Percentiles rank a stretch among this genome's conserved stretches.
phyloP scores from a whole-genome alignment of 345 rosid genomes.

The Euphorbia tirucalli region DNA sequence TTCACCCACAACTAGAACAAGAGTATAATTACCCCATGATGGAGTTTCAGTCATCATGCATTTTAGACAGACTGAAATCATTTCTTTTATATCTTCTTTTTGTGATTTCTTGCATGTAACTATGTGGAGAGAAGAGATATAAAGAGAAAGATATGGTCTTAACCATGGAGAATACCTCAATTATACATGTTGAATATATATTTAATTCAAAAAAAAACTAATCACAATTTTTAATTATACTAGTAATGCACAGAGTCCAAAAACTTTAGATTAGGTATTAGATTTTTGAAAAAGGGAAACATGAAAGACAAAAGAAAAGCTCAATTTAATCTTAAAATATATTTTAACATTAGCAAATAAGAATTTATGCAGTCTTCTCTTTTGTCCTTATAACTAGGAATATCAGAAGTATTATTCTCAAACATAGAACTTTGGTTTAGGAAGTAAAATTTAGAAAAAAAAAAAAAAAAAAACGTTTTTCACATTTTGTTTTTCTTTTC shows the following conservation, averaged over 20 bases:
- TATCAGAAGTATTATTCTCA: background rate
- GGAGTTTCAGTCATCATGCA: constrained; percentile 35
- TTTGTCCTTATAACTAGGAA: constrained; percentile 8
- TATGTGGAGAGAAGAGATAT: constrained; percentile 11
- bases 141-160: background rate
- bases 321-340: background rate
- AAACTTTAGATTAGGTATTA: constrained; percentile 6
- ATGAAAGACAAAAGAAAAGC: constrained; percentile 6
- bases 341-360: background rate
- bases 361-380: background rate
- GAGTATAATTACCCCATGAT: constrained; percentile 55
- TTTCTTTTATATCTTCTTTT: constrained; percentile 28
- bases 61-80: constrained; percentile 34
- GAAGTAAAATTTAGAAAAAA: background rate
- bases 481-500: no score
- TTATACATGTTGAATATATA: background rate
- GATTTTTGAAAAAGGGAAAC: background rate
- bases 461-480: no score
- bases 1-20: constrained; percentile 27
- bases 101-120: constrained; percentile 45
- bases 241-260: constrained; percentile 22
- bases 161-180: background rate
- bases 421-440: background rate
- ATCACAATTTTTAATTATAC: background rate
- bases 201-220: background rate